phyloP scores from a whole-genome alignment of 2,329 filamentous ascomycete genomes.

The Basipetospora sp. region DNA sequence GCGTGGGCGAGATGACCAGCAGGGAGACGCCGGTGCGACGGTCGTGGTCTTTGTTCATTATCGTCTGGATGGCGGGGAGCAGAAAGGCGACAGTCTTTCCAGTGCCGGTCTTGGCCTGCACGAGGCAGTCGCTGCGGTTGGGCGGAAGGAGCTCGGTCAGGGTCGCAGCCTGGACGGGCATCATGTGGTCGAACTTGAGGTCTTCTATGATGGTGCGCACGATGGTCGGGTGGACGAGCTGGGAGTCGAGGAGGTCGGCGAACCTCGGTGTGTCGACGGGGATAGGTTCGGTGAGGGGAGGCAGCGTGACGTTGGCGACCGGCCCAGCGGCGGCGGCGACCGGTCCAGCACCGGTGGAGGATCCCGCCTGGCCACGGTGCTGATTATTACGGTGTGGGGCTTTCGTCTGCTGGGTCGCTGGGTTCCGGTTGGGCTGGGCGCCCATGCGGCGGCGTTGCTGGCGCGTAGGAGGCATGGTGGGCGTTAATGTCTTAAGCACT shows the following conservation, averaged over 20 bases:
- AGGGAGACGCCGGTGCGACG: slow-evolving; percentile 33
- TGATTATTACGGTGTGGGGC: too few species aligned
- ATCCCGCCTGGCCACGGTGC: too few species aligned
- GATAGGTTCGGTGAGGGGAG: slow-evolving; percentile 22
- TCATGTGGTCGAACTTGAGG: slow-evolving; percentile 37
- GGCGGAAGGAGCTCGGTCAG: slow-evolving; percentile 32
- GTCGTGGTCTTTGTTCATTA: slow-evolving; percentile 34
- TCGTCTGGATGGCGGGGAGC: slow-evolving; percentile 65
- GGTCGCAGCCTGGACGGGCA: slow-evolving; percentile 39
- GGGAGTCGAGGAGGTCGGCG: slow-evolving; percentile 24
- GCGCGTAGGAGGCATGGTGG: too few species aligned
- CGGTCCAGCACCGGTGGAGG: too few species aligned
- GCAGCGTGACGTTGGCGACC: slow-evolving; percentile 12
- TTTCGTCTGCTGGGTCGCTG: too few species aligned
- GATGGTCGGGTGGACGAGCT: slow-evolving; percentile 31
- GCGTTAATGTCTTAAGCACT: too few species aligned
- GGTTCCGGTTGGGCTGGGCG: too few species aligned
- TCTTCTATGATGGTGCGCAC: slow-evolving; percentile 33
- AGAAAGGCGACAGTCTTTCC: slow-evolving; percentile 78
- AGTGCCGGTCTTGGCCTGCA: slow-evolving; percentile 76
- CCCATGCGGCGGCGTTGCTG: too few species aligned
- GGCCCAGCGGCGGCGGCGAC: too few species aligned
- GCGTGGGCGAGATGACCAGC: slow-evolving; percentile 55
- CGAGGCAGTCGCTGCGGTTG: slow-evolving; percentile 40
- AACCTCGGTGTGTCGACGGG: slow-evolving; percentile 32